Conservation (phyloP, 2,329 filamentous ascomycete genomes). For the Ophiostoma angusticollis region DNA sequence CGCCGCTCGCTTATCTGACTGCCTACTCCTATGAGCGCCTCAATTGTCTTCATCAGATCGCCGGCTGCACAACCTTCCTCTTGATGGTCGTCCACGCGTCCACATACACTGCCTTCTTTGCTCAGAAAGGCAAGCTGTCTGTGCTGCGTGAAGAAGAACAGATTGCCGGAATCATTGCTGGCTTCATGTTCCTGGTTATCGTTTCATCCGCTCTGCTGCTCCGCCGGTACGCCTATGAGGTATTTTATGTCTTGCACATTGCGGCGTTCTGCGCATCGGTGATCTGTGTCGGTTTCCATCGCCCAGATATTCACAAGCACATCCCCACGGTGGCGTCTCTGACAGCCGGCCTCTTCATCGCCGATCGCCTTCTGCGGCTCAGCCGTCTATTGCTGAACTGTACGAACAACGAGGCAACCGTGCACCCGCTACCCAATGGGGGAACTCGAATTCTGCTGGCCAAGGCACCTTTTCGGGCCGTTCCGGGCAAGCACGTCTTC, state of each 20-base stretch:
- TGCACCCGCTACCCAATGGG: slow-evolving; percentile 40
- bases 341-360: slow-evolving; percentile 33
- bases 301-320: slow-evolving; percentile 30
- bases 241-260: slow-evolving; percentile 42
- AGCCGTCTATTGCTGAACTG: slow-evolving; percentile 30
- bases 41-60: slow-evolving; percentile 42
- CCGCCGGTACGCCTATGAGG: slow-evolving; percentile 37
- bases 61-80: slow-evolving; percentile 36
- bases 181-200: slow-evolving; percentile 31
- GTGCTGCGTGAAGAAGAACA: slow-evolving; percentile 26
- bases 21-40: slow-evolving; percentile 45
- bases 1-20: slow-evolving; percentile 39
- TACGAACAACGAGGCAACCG: slow-evolving; percentile 36
- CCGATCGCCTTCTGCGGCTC: slow-evolving; percentile 37
- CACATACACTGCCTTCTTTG: slow-evolving; percentile 31
- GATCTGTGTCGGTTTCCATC: slow-evolving; percentile 37
- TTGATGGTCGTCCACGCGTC: slow-evolving; percentile 33
- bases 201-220: slow-evolving; percentile 30
- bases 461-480: slow-evolving; percentile 32
- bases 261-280: slow-evolving; percentile 35
- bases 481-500: slow-evolving; percentile 49
- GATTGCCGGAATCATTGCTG: slow-evolving; percentile 37
- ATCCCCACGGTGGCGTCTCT: slow-evolving; percentile 30
- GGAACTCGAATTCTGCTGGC: slow-evolving; percentile 42
- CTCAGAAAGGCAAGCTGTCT: slow-evolving; percentile 15